Conservation (phyloP, 2,329 filamentous ascomycete species). For the Epichloe gansuensis region DNA sequence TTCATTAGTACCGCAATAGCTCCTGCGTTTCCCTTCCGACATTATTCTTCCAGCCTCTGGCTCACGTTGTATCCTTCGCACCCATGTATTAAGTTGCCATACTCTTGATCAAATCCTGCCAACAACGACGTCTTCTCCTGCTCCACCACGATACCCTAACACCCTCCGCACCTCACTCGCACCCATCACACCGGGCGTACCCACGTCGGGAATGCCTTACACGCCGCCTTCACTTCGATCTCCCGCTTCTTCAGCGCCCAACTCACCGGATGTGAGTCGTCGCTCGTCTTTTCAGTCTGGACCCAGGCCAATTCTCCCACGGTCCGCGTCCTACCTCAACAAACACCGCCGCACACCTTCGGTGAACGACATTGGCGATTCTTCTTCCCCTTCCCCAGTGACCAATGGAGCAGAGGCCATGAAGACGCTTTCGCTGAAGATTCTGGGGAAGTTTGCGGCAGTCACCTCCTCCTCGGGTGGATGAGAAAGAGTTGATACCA, state of each 20-base stretch:
- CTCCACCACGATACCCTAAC: not conserved
- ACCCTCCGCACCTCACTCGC: not conserved
- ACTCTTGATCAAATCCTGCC: not conserved
- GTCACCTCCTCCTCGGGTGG: conserved; percentile 70
- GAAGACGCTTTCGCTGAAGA: conserved; percentile 30
- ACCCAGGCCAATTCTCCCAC: conserved; percentile 43
- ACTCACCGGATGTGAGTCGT: conserved; percentile 46
- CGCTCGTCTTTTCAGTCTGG: conserved; percentile 43
- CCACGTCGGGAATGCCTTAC: conserved; percentile 61
- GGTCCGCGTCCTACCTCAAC: conserved; percentile 54
- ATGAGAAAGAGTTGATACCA: conserved; percentile 55
- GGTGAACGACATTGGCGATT: conserved; percentile 18
- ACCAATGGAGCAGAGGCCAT: conserved; percentile 13
- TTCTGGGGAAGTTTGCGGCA: conserved; percentile 54
- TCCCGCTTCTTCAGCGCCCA: conserved; percentile 44
- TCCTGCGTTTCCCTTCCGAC: not conserved
- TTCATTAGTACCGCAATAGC: not conserved
- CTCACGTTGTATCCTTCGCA: not conserved
- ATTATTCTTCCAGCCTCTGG: not conserved
- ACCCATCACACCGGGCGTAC: conserved; percentile 11
- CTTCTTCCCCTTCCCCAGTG: conserved; percentile 19
- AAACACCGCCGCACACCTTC: conserved; percentile 50
- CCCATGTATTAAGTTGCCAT: conserved; percentile 1
- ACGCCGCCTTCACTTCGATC: conserved; percentile 64
- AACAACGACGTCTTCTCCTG: not conserved